Base-by-base conservation (phyloP, 2,329 filamentous ascomycete genomes). In the Xylaria sp. region DNA sequence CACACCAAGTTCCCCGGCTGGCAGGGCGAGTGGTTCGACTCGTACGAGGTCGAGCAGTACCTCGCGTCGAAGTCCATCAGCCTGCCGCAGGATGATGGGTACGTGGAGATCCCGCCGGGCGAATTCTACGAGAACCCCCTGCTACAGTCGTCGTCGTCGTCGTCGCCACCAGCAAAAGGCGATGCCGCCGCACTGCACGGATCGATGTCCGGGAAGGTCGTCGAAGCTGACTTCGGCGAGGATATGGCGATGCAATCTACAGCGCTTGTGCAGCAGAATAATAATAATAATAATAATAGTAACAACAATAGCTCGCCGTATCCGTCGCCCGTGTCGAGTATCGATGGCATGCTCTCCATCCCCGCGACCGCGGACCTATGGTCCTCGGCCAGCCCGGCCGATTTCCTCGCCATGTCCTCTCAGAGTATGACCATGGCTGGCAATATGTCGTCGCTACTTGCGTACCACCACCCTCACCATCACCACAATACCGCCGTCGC, bases 21-120 rank as follows among this genome's bases (percentile, higher is more conserved):
- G 69, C 87, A 91, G 68, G 92, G 92, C 4, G 88, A 92, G 60
- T 96, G 93, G 83, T 92, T 92, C 73, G 92, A 96, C 75, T 82
- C 89, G 0, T 86, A 92, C 68, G 93, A 96, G 77, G 90, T 94
- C 0, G 91, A 96, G 78, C 84, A 87, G 13, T 96, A 94, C 76
- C 81, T 97, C 2, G 86, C 85, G 49, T 84, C 87, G 59, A 86
- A 87, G 36, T 90, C 90, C 5, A 86, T 94, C 36, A 78, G 83
- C 55, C 89, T 94, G 61, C 86, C 91, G 10, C 85, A 86, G 10
- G 89, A 91, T 20, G 89, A 87, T 64, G 83, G 91, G 1, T 86
- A 87, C 57, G 86, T 86, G 9, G 85, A 91, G 58, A 79, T 92
- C 25, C 83, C 87, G 56, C 73, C 82, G 0, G 75, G 75, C 3